These are phyloP conservation scores for Petunia axillaris DNA, from an alignment of 257 asterid species.

Conservation along the genomic window DNA sequence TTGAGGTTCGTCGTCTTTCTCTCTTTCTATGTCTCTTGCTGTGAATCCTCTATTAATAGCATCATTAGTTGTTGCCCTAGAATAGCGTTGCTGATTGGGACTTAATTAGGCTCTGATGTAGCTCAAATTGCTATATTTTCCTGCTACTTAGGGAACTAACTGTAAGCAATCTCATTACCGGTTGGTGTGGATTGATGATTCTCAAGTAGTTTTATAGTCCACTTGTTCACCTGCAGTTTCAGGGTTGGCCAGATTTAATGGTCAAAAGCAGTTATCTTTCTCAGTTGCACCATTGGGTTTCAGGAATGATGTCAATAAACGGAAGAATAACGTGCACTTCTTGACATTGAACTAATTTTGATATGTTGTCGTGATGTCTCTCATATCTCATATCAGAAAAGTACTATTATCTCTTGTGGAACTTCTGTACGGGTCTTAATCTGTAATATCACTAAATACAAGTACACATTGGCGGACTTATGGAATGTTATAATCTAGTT, in stretches of 20 bases:
- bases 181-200: neutral
- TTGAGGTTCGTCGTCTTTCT: conserved; percentile 56
- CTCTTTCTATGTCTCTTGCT: neutral
- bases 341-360: neutral
- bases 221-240: neutral
- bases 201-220: neutral
- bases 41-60: neutral
- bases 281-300: neutral
- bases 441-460: conserved; percentile 2
- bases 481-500: neutral
- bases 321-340: neutral
- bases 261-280: conserved; percentile 3
- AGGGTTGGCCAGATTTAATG: neutral
- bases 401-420: neutral
- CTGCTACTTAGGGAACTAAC: neutral
- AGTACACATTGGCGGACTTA: neutral
- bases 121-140: neutral
- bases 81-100: neutral
- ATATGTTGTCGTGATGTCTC: neutral
- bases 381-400: neutral
- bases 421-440: neutral
- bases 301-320: neutral
- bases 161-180: neutral
- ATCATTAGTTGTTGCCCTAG: neutral
- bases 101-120: neutral